Evolutionary conservation across 106 monocot species (phyloP).

Genomic region (Alisma plantagoaquatica): DNA sequence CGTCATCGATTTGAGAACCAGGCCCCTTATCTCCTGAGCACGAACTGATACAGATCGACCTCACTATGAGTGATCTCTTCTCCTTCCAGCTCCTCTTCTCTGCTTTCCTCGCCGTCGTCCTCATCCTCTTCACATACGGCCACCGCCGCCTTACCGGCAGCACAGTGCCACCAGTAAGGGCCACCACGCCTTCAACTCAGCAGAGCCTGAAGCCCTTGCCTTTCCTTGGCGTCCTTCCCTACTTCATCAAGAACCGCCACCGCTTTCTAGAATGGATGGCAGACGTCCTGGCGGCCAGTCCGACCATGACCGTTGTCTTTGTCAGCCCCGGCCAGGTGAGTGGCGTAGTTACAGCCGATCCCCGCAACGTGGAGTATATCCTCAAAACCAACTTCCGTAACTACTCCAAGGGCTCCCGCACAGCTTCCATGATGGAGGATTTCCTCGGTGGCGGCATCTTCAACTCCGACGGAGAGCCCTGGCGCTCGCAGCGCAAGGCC

Average conservation of each 20-base stretch:
- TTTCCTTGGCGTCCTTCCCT: background rate
- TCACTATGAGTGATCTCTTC: no score
- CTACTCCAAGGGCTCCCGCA: no score
- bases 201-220: conserved; percentile 1
- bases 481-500: conserved; percentile 10
- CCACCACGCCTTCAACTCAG: no score
- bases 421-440: no score
- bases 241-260: conserved; percentile 13
- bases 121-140: background rate
- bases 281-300: conserved; percentile 30
- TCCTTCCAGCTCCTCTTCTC: background rate
- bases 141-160: no score
- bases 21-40: no score
- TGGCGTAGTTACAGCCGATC: conserved; percentile 40
- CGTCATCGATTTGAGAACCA: no score
- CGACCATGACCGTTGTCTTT: conserved; percentile 32
- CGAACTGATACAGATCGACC: no score
- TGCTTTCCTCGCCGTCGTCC: background rate
- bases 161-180: no score
- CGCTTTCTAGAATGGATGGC: conserved; percentile 31
- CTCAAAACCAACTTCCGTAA: no score
- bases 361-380: no score
- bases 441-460: no score
- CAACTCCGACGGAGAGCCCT: conserved; percentile 18
- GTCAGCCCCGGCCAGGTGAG: conserved; percentile 8